Percentiles rank a stretch among this genome's conserved stretches.
phyloP scores from a whole-genome alignment of 2,329 filamentous ascomycete species.

The Falciphora oryzae region DNA sequence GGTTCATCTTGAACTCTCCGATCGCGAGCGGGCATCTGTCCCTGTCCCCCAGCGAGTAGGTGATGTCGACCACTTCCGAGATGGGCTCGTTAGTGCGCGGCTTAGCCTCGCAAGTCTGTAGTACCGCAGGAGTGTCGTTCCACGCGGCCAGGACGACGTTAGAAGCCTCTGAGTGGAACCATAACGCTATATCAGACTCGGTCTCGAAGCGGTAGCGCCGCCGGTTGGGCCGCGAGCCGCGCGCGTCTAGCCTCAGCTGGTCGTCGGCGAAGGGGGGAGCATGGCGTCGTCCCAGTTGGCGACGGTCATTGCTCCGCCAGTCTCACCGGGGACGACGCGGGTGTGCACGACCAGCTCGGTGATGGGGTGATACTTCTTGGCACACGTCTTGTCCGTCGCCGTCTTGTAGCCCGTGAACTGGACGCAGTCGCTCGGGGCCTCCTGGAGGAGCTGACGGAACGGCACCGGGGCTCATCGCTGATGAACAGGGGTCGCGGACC shows the following conservation, averaged over 20 bases:
- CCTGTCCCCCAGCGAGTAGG: too few relatives aligned
- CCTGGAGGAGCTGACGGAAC: too few relatives aligned
- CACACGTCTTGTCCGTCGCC: too few relatives aligned
- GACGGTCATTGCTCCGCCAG: accelerated
- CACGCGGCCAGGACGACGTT: conserved; percentile 9
- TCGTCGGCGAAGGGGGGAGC: conserved; percentile 9
- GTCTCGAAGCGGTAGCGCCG: conserved; percentile 6
- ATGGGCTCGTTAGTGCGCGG: too few relatives aligned
- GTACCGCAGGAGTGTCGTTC: neutral
- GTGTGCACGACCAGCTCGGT: too few relatives aligned
- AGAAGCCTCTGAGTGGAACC: conserved; percentile 11
- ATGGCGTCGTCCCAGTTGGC: neutral
- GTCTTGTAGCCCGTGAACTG: too few relatives aligned
- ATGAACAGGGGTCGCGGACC: too few relatives aligned
- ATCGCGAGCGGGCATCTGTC: neutral
- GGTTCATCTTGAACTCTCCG: conserved; percentile 10
- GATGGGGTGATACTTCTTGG: too few relatives aligned
- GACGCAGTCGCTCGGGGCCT: too few relatives aligned
- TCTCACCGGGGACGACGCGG: too few relatives aligned
- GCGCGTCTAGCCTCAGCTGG: conserved; percentile 6
- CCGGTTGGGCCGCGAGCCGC: neutral
- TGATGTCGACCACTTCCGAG: too few relatives aligned
- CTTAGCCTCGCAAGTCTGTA: conserved; percentile 1
- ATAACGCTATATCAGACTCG: conserved; percentile 3
- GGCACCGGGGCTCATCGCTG: too few relatives aligned